These are phyloP conservation scores for Schizonepeta tenuifolia DNA, from an alignment of 257 asterid genomes.

Conservation along the genomic window DNA sequence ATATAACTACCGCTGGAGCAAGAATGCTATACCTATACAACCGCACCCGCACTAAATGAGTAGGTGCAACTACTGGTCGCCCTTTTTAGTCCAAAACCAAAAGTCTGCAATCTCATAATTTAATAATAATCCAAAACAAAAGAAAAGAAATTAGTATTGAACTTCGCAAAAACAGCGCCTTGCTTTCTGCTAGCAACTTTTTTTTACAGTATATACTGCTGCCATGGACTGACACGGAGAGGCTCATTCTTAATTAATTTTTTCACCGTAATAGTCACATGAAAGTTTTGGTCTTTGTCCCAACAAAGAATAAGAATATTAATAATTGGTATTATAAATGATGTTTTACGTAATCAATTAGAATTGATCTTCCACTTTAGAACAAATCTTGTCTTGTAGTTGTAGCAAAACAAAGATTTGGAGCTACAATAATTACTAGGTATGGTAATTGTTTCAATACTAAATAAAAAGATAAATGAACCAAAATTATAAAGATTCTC, in stretches of 20 bases:
- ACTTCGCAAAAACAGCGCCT: background rate
- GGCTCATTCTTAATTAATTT: background rate
- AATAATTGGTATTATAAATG: no score
- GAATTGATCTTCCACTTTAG: background rate
- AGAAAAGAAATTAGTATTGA: background rate
- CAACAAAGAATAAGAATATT: background rate
- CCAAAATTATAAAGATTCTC: background rate
- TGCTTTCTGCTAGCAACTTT: background rate
- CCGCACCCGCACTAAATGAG: background rate
- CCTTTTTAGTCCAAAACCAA: background rate
- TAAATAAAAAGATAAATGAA: background rate
- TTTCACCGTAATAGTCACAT: background rate
- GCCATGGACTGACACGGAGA: background rate
- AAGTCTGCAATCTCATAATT: background rate
- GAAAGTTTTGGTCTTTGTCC: background rate
- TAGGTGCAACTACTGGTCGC: slow-evolving; percentile 22
- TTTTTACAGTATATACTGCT: background rate
- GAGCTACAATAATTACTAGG: background rate
- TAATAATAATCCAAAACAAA: background rate
- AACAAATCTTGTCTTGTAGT: background rate
- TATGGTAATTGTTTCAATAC: background rate
- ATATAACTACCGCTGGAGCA: background rate
- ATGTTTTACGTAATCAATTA: background rate
- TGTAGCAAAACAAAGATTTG: background rate
- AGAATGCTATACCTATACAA: background rate